Base-by-base conservation (phyloP, 768 basidiomycete genomes). In the Trametes punicea region DNA sequence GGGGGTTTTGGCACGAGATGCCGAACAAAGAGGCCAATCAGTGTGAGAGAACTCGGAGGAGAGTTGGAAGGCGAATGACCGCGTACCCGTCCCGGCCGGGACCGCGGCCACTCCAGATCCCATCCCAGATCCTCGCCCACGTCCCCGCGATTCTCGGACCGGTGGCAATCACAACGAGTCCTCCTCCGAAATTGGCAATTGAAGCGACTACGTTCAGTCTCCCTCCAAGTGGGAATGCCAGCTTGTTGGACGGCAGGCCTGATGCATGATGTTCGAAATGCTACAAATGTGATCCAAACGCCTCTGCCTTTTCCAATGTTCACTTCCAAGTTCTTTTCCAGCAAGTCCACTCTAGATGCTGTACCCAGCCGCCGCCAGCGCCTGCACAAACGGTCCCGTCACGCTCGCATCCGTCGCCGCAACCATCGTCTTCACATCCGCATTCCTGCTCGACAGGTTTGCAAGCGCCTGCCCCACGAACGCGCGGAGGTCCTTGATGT, bases 401-500 rank as follows among this genome's bases (percentile, higher is more conserved):
- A 62, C 55, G n/a, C 29, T 33, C 27, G 46, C 49, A 29, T 66
- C 62, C 40, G 58, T 61, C 42, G 55, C 45, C 13, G 36, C 42
- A 5, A 65, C 51, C 55, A 64, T 48, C n/a, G 44, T 33, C 50
- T 57, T 54, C 34, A 61, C 57, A 4, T 52, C 33, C 16, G 59
- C 56, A 23, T 60, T 59, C n/a, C 29, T 21, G 38, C 51, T 52
- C 54, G 63, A 52, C 23, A 65, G 53, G 20, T 53, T 42, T 30
- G 52, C 55, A 9, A 70, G 61, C 59, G 62, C 65, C 52, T 63
- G 58, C 3, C 63, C 67, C 3, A 69, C 55, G 46, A 63, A 64
- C 38, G 67, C 64, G 23, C 60, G 46, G 16, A 67, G 66, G 53
- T 69, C 66, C 26, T 59, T 56, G 30, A 70, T 61, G 51, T 70